These are phyloP conservation scores for Begonia peltatifolia DNA, from an alignment of 306 rosid species.

Conservation along the genomic window DNA sequence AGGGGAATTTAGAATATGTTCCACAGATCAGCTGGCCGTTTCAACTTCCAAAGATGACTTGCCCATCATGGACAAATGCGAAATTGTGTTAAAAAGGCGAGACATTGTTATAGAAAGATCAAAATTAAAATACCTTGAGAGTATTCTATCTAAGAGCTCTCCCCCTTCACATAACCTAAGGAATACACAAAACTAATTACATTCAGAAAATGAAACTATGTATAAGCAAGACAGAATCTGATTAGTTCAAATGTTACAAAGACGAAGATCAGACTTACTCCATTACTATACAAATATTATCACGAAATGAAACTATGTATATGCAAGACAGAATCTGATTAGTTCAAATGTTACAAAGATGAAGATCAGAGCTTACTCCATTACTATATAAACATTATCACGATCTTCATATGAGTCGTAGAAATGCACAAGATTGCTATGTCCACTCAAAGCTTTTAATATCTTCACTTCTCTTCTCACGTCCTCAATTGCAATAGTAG, in stretches of 20 bases:
- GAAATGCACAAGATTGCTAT: conserved; percentile 56
- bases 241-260: too few relatives aligned
- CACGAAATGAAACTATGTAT: conserved; percentile 12
- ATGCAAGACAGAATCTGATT: not conserved
- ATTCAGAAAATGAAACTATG: not conserved
- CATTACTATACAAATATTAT: conserved; percentile 81
- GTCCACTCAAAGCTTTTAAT: conserved; percentile 80
- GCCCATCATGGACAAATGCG: too few relatives aligned
- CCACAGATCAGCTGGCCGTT: conserved; percentile 4
- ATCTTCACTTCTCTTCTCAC: conserved; percentile 94
- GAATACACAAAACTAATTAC: conserved; percentile 6
- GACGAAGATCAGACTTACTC: too few relatives aligned
- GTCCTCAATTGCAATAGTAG: conserved; percentile 90
- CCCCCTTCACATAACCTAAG: conserved; percentile 90
- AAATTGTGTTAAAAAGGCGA: too few relatives aligned
- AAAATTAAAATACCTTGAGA: conserved; percentile 45
- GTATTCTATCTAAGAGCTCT: conserved; percentile 88
- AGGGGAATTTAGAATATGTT: conserved; percentile 3
- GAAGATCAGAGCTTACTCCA: conserved; percentile 61
- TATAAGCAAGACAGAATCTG: not conserved
- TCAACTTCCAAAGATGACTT: not conserved
- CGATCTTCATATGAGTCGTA: conserved; percentile 77
- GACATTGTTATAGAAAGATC: not conserved
- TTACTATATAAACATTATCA: conserved; percentile 76
- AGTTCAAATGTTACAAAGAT: not conserved